Evolutionary conservation across 352 stramenopile genomes (phyloP).

Genomic region (Phytophthora lateralis): DNA sequence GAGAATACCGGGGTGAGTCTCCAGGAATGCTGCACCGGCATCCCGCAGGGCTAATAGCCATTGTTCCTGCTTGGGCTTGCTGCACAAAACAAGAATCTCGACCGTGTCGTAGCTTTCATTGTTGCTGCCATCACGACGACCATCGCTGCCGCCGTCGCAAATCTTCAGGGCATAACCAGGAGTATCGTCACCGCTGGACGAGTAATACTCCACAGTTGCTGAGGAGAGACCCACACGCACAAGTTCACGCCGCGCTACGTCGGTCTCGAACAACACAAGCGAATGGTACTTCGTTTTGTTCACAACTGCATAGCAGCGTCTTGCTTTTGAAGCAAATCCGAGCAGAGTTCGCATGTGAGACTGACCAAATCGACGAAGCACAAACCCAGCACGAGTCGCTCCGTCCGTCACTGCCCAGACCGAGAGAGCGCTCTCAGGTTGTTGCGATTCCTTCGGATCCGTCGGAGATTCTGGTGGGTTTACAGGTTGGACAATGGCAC

Average conservation of each 20-base stretch:
- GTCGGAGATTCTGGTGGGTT: constrained; percentile 6
- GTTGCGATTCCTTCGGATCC: constrained; percentile 7
- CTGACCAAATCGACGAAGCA: constrained; percentile 17
- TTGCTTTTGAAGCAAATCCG: constrained; percentile 6
- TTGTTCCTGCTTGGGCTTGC: constrained; percentile 45
- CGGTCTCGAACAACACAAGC: constrained; percentile 39
- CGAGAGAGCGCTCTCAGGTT: constrained; percentile 15
- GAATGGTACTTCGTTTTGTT: constrained; percentile 36
- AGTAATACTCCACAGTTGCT: constrained; percentile 42
- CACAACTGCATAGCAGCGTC: constrained; percentile 40
- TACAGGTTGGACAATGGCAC: constrained; percentile 21
- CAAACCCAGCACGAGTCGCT: constrained; percentile 38
- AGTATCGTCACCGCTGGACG: constrained; percentile 9
- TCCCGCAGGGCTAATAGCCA: constrained; percentile 56
- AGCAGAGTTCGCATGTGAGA: constrained; percentile 23
- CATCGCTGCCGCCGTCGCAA: constrained; percentile 2
- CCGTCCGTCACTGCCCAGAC: constrained; percentile 47
- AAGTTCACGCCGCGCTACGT: constrained; percentile 35
- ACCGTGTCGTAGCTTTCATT: constrained; percentile 17
- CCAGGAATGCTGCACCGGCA: constrained; percentile 50
- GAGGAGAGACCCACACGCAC: constrained; percentile 25
- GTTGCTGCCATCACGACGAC: constrained; percentile 4
- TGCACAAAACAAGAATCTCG: constrained; percentile 40
- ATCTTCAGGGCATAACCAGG: constrained; percentile 35
- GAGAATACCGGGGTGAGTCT: constrained; percentile 37